These are phyloP conservation scores for Cydonia oblonga DNA, from an alignment of 331 rosid genomes.

Conservation along the genomic window DNA sequence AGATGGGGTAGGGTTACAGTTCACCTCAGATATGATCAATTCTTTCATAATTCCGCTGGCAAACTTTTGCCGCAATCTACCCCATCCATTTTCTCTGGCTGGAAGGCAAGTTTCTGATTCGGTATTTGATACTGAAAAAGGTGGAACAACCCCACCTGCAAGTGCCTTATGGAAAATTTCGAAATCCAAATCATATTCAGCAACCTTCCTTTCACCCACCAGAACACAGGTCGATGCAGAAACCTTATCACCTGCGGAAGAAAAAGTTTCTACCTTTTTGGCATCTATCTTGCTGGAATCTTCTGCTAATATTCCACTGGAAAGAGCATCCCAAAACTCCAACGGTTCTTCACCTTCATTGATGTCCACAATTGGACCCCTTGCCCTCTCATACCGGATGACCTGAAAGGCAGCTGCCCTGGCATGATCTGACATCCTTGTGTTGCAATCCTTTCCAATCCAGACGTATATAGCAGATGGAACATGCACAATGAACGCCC, in stretches of 20 bases:
- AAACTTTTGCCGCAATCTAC: slow-evolving; percentile 49
- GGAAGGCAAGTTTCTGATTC: slow-evolving; percentile 84
- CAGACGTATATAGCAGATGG: slow-evolving; percentile 78
- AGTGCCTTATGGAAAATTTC: slow-evolving; percentile 69
- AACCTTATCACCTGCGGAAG: slow-evolving; percentile 22
- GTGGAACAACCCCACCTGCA: slow-evolving; percentile 91
- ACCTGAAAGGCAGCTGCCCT: slow-evolving; percentile 64
- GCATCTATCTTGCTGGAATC: slow-evolving; percentile 19
- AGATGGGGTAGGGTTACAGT: slow-evolving; percentile 17
- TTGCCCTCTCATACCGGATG: slow-evolving; percentile 60
- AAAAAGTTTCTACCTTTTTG: slow-evolving; percentile 15
- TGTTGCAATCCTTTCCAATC: slow-evolving; percentile 54
- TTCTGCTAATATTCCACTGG: slow-evolving; percentile 20
- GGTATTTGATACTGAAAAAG: slow-evolving; percentile 42
- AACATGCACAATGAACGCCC: slow-evolving; percentile 73
- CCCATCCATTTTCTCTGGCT: slow-evolving; percentile 73
- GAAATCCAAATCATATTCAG: slow-evolving; percentile 65
- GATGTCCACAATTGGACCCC: slow-evolving; percentile 36
- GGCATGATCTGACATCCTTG: slow-evolving; percentile 49
- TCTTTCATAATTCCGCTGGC: slow-evolving; percentile 49
- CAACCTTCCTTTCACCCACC: slow-evolving; percentile 40
- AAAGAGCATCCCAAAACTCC: slow-evolving; percentile 73
- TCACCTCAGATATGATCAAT: slow-evolving; percentile 37
- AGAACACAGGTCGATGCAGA: slow-evolving; percentile 2
- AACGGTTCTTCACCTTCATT: slow-evolving; percentile 63